phyloP scores from a whole-genome alignment of 805 yeast species.

The Ogataea ramenticola region DNA sequence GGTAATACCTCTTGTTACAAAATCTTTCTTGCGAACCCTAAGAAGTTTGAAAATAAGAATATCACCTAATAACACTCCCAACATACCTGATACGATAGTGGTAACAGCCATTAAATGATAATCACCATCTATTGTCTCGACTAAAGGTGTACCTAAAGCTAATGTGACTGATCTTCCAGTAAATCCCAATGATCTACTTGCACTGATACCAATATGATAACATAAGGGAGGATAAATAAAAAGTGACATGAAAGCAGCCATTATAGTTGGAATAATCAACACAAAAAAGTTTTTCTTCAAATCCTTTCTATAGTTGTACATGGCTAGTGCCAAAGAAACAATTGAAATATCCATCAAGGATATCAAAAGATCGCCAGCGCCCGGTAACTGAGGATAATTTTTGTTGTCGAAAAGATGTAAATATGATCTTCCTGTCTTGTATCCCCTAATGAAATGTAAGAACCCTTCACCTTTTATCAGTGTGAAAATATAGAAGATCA shows the following conservation, averaged over 20 bases:
- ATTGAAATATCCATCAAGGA: conserved; percentile 72
- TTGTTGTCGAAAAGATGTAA: conserved; percentile 44
- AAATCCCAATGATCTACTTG: conserved; percentile 60
- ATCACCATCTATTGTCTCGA: conserved; percentile 60
- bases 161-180: conserved; percentile 75
- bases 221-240: conserved; percentile 68
- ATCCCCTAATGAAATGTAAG: conserved; percentile 41
- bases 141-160: conserved; percentile 73
- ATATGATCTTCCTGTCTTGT: conserved; percentile 66
- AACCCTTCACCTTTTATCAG: conserved; percentile 46
- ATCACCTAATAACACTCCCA: conserved; percentile 66
- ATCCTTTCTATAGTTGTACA: conserved; percentile 67
- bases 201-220: conserved; percentile 53
- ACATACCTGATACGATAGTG: conserved; percentile 68
- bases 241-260: conserved; percentile 49
- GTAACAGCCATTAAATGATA: conserved; percentile 70
- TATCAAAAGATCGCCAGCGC: conserved; percentile 71
- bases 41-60: conserved; percentile 36
- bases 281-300: conserved; percentile 50
- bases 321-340: conserved; percentile 68
- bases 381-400: conserved; percentile 46
- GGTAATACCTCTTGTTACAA: conserved; percentile 68
- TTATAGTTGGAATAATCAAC: conserved; percentile 51
- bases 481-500: conserved; percentile 55
- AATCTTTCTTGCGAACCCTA: conserved; percentile 53